Evolutionary conservation across 495 filamentous ascomycete genomes (phyloP), one percentile per base, ranked within the genome.

Genomic region (Cercophora sp.): DNA sequence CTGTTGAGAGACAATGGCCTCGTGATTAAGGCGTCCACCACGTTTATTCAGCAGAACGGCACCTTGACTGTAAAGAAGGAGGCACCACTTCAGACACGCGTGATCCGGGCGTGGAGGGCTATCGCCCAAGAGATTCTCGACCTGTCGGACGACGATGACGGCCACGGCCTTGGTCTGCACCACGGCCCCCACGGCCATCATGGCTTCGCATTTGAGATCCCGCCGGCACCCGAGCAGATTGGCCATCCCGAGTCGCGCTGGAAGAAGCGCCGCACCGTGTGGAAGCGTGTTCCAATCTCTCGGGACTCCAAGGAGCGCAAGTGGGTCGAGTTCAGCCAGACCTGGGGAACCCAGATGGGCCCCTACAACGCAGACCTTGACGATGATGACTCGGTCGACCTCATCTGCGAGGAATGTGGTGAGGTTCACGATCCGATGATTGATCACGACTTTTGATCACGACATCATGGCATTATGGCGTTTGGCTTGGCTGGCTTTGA

Each of bases 1-100:
- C 59, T 78, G 45, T 43, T 78, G 27, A 70, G 66, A 54, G 66
- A 78, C 27, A 73, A 74, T 36, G 75, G 75, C 3, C 64, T 78
- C 1, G 44, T 71, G 13, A 48, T 74, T 16, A 65, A 69, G 37
- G 58, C 65, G 9, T 56, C 57, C 3, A 62, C 70, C 2, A 52
- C 65, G 3, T 70, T 71, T 39, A 56, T 75, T 2, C 62, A 57
- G 13, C 36, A 51, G 10, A 62, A 60, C 15, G 63, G 62, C 13
- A 31, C 45, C 15, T 42, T 76, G 16, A 66, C 60, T 26, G 26
- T 51, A 35, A 62, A 72, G 9, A 2, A 15, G 9, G 56, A 56
- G 23, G 43, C 51, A 20, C 32, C 63, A 13, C 54, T 66, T 31
- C 50, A 50, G 9, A 26, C 61, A 22, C 68, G 60, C 50, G 68